These are phyloP conservation scores for Stagonosporopsis chrysanthemi DNA, from an alignment of 2,329 filamentous ascomycete species.

Conservation along the genomic window DNA sequence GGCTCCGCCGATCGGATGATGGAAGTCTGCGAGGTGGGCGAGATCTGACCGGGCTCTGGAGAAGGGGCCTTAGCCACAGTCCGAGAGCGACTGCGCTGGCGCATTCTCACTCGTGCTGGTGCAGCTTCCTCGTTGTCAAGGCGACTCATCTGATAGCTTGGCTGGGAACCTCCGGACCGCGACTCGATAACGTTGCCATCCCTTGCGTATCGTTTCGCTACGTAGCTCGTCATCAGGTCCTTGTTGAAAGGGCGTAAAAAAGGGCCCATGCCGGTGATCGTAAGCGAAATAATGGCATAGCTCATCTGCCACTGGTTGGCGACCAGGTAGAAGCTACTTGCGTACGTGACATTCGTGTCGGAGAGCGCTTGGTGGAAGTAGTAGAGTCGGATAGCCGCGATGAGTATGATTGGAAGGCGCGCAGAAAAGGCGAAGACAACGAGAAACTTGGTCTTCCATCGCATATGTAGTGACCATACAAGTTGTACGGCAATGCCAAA, in stretches of 20 bases:
- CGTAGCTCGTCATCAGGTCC: constrained; percentile 31
- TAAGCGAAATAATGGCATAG: constrained; percentile 46
- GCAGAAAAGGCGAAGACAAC: constrained; percentile 42
- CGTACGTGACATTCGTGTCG: constrained; percentile 27
- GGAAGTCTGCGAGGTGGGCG: constrained; percentile 18
- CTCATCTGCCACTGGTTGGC: constrained; percentile 47
- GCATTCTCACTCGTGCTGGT: constrained; percentile 1
- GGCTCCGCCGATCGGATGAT: constrained; percentile 28
- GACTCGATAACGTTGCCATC: constrained; percentile 17
- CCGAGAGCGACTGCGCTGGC: not conserved
- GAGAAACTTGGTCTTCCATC: constrained; percentile 31
- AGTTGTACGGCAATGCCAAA: constrained; percentile 39
- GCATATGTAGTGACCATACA: constrained; percentile 41
- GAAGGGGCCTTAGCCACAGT: constrained; percentile 11
- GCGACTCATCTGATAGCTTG: constrained; percentile 13
- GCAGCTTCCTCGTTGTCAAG: constrained; percentile 4
- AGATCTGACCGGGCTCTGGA: constrained; percentile 13
- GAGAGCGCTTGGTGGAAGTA: constrained; percentile 32
- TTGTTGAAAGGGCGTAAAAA: constrained; percentile 45
- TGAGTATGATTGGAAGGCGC: constrained; percentile 39
- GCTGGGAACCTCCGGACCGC: constrained; percentile 10
- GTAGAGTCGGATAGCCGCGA: constrained; percentile 35
- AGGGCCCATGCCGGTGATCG: constrained; percentile 43
- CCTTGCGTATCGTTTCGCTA: constrained; percentile 20
- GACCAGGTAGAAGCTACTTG: constrained; percentile 34